A percentile compares a stretch with the other conserved stretches of the same genome.
These are phyloP conservation scores for Hypomontagnella monticulosa DNA, from an alignment of 495 filamentous ascomycete genomes.

Conservation along the genomic window DNA sequence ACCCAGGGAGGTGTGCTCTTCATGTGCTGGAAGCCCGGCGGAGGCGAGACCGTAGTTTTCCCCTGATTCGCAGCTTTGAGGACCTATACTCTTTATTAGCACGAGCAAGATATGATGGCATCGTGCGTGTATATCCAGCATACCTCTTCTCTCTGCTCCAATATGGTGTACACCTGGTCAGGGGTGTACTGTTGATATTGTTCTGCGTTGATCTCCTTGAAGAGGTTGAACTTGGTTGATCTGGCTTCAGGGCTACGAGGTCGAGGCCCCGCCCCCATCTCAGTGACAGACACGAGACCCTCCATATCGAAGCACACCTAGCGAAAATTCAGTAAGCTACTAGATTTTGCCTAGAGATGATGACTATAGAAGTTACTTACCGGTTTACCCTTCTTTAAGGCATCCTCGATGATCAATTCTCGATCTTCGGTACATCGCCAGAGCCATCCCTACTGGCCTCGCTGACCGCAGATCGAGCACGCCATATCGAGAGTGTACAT, in stretches of 20 bases:
- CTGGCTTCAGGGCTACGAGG: conserved; percentile 48
- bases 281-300: conserved; percentile 13
- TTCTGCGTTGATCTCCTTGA: conserved; percentile 64
- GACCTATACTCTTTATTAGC: conserved; percentile 17
- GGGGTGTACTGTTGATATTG: conserved; percentile 56
- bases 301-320: conserved; percentile 36
- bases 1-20: conserved; percentile 49
- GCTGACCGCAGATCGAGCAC: conserved; percentile 63
- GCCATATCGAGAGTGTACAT: conserved; percentile 53
- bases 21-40: conserved; percentile 23
- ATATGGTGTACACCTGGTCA: conserved; percentile 51
- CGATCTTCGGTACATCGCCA: conserved; percentile 72
- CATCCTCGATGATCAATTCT: conserved; percentile 54
- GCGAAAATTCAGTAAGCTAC: conserved; percentile 14
- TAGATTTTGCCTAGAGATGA: conserved; percentile 26
- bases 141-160: conserved; percentile 55
- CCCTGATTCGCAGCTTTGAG: conserved; percentile 1
- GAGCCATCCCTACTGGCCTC: conserved; percentile 67
- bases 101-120: neutral
- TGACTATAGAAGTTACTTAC: conserved; percentile 45
- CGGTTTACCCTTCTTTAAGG: conserved; percentile 38
- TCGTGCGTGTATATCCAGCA: neutral
- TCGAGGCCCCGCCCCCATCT: conserved; percentile 41
- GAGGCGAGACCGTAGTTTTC: conserved; percentile 3
- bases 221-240: conserved; percentile 51